Evolutionary conservation across 805 yeast genomes (phyloP).

Genomic region (Sungouiozyma ichnusensis): DNA sequence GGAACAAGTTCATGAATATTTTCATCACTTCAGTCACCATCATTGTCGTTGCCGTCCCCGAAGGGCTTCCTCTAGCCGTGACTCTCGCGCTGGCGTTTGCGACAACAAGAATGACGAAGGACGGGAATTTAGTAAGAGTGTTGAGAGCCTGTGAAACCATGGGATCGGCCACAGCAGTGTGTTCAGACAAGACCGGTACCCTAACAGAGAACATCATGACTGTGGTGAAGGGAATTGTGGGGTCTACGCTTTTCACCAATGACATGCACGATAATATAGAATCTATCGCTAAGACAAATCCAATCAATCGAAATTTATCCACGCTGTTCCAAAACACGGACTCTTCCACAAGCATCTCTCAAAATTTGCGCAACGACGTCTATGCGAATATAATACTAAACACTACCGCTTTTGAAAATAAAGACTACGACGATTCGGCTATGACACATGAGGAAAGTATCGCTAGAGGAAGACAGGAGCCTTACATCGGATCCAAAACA

Average conservation of each 20-base stretch:
- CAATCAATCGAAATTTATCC: constrained; percentile 1
- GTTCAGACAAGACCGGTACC: constrained; percentile 97
- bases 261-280: constrained; percentile 17
- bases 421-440: constrained; percentile 11
- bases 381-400: constrained; percentile 60
- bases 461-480: constrained; percentile 33
- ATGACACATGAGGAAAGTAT: constrained; percentile 5
- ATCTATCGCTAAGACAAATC: neutral
- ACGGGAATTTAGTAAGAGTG: constrained; percentile 91
- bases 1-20: constrained; percentile 72
- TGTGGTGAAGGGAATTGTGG: constrained; percentile 69
- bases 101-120: constrained; percentile 94
- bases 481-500: constrained; percentile 84
- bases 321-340: constrained; percentile 4
- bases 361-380: constrained; percentile 18
- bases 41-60: constrained; percentile 98
- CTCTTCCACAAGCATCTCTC: constrained; percentile 5
- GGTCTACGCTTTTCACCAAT: constrained; percentile 47
- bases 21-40: constrained; percentile 86
- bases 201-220: constrained; percentile 90
- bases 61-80: constrained; percentile 95
- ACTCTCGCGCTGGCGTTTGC: constrained; percentile 96
- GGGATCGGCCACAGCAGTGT: constrained; percentile 97
- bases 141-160: constrained; percentile 92
- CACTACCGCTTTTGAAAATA: constrained; percentile 83